Evolutionary conservation across 495 filamentous ascomycete genomes (phyloP), one percentile per base, ranked within the genome.

Genomic region (Podospora pseudopauciseta): DNA sequence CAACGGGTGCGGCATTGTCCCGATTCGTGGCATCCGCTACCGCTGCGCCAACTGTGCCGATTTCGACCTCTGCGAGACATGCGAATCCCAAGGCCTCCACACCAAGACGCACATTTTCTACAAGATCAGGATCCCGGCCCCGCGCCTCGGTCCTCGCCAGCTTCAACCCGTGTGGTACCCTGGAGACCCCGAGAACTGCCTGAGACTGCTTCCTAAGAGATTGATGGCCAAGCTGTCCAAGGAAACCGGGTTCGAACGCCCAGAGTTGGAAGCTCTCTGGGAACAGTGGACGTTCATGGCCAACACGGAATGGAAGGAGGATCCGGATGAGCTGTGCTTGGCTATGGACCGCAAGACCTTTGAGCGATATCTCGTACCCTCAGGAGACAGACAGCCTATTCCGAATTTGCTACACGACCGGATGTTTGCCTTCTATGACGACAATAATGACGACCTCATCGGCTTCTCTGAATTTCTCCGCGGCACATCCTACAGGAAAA

Each of bases 401-500:
- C 92, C 94, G 5, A 97, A 94, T 77, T 83, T 97, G 3, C 91
- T 98, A 57, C 94, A 96, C 73, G 94, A 98, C 79, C 90, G 95
- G 66, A 91, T 96, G 86, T 99, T 99, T 79, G 87, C 90, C 39
- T 97, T 97, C 77, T 99, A 97, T 77, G 96, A 98, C 73, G 91
- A 88, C 55, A 92, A 98, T 73, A 83, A 86, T 39, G 91, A 98
- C 73, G 92, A 90, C 9, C 79, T 96, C 11, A 97, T 99, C 72
- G 91, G 92, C n/a, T 97, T 98, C 71, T 87, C 91, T 64, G 96
- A 98, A 72, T 98, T 97, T 74, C 76, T 97, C 28, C 86, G 87
- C 53, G 95, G 91, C 1, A 84, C 96, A n/a, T 88, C 91, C 0
- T 92, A 89, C 69, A 85, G 96, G 54, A 92, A 91, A 69, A 85